Percentiles rank a stretch among this genome's conserved stretches.
Evolutionary conservation across 768 basidiomycete genomes (phyloP).

Genomic region (Calocybe indica): DNA sequence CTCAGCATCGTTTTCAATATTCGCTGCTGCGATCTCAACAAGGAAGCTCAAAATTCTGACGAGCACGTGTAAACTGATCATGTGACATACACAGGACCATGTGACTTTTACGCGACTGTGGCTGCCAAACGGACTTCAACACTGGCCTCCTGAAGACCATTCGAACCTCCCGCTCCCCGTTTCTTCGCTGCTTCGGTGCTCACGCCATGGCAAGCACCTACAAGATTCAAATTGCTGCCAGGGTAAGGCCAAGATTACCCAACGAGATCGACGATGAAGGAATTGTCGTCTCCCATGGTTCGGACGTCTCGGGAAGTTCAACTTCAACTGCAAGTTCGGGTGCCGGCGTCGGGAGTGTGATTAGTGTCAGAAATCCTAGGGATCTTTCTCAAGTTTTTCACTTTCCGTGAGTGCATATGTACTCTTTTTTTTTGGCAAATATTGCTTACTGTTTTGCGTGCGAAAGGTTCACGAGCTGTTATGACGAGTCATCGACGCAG

Average conservation of each 20-base stretch:
- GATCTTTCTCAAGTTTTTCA: constrained; percentile 67
- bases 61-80: constrained; percentile 2
- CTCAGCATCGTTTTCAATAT: constrained; percentile 5
- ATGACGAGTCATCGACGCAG: constrained; percentile 64
- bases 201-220: constrained; percentile 25
- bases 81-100: neutral
- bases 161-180: neutral
- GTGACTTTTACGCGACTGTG: too few relatives aligned
- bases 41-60: neutral
- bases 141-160: too few relatives aligned
- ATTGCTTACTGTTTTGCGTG: constrained; percentile 2
- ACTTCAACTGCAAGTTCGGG: constrained; percentile 19
- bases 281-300: constrained; percentile 43
- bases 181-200: neutral
- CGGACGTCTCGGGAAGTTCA: constrained; percentile 24
- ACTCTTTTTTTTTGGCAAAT: neutral
- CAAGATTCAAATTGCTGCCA: constrained; percentile 68
- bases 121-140: too few relatives aligned
- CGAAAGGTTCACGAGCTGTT: constrained; percentile 66
- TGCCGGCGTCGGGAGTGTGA: constrained; percentile 36
- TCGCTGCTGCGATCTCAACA: neutral
- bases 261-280: constrained; percentile 60
- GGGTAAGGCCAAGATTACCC: constrained; percentile 59
- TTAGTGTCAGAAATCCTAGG: constrained; percentile 67
- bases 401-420: constrained; percentile 52